These are phyloP conservation scores for Dactylonectria estremocensis DNA, from an alignment of 2,329 filamentous ascomycete genomes.

Conservation along the genomic window DNA sequence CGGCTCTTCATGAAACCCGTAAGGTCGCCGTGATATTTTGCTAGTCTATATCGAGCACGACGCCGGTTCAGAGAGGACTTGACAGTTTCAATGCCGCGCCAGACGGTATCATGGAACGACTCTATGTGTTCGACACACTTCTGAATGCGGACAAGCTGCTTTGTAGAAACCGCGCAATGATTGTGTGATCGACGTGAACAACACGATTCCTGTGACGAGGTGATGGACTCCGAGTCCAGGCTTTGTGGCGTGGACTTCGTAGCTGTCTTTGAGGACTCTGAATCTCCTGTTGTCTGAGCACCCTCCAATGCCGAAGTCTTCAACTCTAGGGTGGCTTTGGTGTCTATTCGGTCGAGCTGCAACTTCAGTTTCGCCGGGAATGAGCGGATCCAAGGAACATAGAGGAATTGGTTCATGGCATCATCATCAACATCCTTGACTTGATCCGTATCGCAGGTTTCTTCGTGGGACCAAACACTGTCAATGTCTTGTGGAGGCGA, in stretches of 20 bases:
- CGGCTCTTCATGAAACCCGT: slow-evolving; percentile 38
- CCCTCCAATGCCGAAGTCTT: not conserved
- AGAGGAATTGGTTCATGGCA: not conserved
- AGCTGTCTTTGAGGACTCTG: not conserved
- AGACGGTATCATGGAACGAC: slow-evolving; percentile 22
- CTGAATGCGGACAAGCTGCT: slow-evolving; percentile 26
- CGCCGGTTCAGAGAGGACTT: slow-evolving; percentile 18
- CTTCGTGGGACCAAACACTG: not conserved
- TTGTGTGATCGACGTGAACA: not conserved
- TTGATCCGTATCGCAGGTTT: not conserved
- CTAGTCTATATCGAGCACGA: slow-evolving; percentile 11
- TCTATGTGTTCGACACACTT: slow-evolving; percentile 25
- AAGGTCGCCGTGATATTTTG: not conserved
- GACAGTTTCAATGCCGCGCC: slow-evolving; percentile 11
- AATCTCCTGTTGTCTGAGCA: not conserved
- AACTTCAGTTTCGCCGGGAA: slow-evolving; percentile 5
- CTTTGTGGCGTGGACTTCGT: too few species aligned
- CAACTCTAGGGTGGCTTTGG: not conserved
- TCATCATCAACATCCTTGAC: not conserved
- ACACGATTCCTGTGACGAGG: not conserved
- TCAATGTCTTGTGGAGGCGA: not conserved
- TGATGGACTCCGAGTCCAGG: not conserved
- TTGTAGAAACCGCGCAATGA: slow-evolving; percentile 17
- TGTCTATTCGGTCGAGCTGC: slow-evolving; percentile 6
- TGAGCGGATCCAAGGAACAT: not conserved